Percentiles rank a stretch among this genome's conserved stretches.
These are phyloP conservation scores for Zygosaccharomyces bisporus DNA, from an alignment of 805 yeast genomes.

Conservation along the genomic window DNA sequence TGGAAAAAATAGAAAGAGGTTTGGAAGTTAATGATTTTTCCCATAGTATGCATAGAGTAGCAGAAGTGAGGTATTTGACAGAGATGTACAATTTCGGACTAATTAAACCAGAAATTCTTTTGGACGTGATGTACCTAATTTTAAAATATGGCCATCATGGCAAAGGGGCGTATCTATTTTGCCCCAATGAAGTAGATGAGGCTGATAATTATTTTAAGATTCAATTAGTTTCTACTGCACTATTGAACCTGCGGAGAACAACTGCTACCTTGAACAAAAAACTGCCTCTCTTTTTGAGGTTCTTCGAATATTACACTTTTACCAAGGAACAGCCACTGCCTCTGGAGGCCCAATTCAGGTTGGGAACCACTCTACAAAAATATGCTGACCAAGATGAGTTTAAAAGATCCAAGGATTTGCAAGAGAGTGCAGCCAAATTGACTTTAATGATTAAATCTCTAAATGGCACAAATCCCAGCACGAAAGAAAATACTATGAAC, in stretches of 20 bases:
- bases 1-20: constrained; percentile 64
- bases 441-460: constrained; percentile 5
- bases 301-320: constrained; percentile 67
- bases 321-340: constrained; percentile 63
- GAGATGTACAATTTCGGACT: constrained; percentile 51
- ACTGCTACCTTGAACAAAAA: constrained; percentile 25
- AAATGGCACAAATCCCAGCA: neutral
- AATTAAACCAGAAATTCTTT: constrained; percentile 44
- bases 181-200: constrained; percentile 47
- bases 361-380: constrained; percentile 43
- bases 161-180: constrained; percentile 50
- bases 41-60: constrained; percentile 54
- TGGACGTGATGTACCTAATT: constrained; percentile 52
- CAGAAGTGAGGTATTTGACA: constrained; percentile 58
- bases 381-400: constrained; percentile 32
- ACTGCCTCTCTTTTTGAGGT: constrained; percentile 45
- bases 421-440: constrained; percentile 44
- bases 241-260: constrained; percentile 34
- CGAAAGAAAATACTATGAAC: neutral
- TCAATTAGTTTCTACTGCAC: constrained; percentile 46
- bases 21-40: constrained; percentile 61
- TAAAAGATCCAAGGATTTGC: constrained; percentile 37
- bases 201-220: constrained; percentile 71
- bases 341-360: constrained; percentile 52
- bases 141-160: constrained; percentile 62